These are phyloP conservation scores for Leccinum fibrillosum DNA, from an alignment of 768 basidiomycete genomes.

Conservation along the genomic window DNA sequence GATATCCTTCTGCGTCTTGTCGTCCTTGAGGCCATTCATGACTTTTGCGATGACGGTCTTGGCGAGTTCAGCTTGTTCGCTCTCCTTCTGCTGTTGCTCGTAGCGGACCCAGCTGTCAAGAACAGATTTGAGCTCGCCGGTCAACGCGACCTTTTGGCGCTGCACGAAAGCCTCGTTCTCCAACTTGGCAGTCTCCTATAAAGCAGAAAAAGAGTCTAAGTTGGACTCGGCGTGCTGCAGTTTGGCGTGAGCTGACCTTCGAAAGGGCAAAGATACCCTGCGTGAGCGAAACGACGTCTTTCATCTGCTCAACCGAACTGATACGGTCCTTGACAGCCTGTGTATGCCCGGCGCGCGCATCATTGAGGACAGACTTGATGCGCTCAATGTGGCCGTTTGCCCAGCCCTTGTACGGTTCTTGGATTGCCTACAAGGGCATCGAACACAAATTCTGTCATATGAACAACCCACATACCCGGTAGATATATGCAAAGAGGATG, in stretches of 20 bases:
- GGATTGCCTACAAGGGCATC: slow-evolving; percentile 50
- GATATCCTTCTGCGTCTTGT: slow-evolving; percentile 87
- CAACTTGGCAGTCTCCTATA: slow-evolving; percentile 85
- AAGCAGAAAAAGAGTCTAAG: neutral
- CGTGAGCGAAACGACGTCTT: slow-evolving; percentile 91
- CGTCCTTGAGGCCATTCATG: slow-evolving; percentile 75
- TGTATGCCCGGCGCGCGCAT: slow-evolving; percentile 86
- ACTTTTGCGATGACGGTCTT: slow-evolving; percentile 88
- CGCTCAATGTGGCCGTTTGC: slow-evolving; percentile 83
- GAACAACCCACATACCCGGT: slow-evolving; percentile 51
- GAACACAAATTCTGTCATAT: slow-evolving; percentile 2
- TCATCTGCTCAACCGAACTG: slow-evolving; percentile 86
- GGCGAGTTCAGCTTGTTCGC: slow-evolving; percentile 90
- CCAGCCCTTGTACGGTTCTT: slow-evolving; percentile 91
- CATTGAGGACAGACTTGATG: slow-evolving; percentile 77
- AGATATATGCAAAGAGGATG: slow-evolving; percentile 80
- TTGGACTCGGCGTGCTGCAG: neutral
- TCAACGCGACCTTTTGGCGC: slow-evolving; percentile 82
- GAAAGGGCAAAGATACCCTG: slow-evolving; percentile 88
- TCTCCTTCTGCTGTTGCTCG: slow-evolving; percentile 96
- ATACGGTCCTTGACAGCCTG: slow-evolving; percentile 93
- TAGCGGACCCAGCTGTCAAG: slow-evolving; percentile 98
- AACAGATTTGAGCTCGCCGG: slow-evolving; percentile 88
- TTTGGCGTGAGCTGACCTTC: slow-evolving; percentile 51
- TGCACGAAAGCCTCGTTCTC: slow-evolving; percentile 90